Base-by-base conservation (phyloP, 2,329 filamentous ascomycete species). In the Aureobasidium melanogenum region DNA sequence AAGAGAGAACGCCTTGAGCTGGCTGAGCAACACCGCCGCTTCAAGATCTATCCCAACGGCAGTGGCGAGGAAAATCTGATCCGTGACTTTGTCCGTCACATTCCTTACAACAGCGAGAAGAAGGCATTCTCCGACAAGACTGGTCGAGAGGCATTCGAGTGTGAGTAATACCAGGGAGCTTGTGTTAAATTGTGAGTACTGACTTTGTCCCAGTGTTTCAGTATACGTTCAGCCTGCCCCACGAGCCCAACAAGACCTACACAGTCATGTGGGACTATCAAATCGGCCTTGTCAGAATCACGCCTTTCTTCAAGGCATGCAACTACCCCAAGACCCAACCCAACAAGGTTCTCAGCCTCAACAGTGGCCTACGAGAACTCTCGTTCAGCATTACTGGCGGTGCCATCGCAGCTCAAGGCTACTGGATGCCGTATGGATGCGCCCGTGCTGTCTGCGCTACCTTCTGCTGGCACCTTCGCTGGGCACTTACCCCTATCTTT, bases 211-310 rank as follows among this genome's bases (percentile, higher is more conserved):
- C 64, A 94, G 89, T 91, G 28, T 92, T 92, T 72, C 85, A 91
- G 68, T 97, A 97, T 73, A 85, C 84, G 38, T 97, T 95, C 78
- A 83, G 80, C 66, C 72, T 88, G 3, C 88, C 88, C 0, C 84
- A 80, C 12, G 83, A 88, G 48, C 81, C 63, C 0, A 63, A 86
- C 1, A 81, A 80, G 64, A 79, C 83, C 57, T 92, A 88, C 72
- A 84, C 83, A 0, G 86, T 97, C 63, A 91, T 97, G 84, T 99
- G 94, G 94, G 94, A 99, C 74, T 97, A 97, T 77, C 93, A 95
- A 68, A 85, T 93, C 64, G 94, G 94, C 9, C 85, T 97, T 32
- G 92, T 97, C 64, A 87, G 93, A 64, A 95, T 96, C 74, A 97
- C 92, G 2, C 88, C 91, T 30, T 89, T 97, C 71, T 97, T 97